Base-by-base conservation (phyloP, 768 basidiomycete species). In the Suillus subluteus region DNA sequence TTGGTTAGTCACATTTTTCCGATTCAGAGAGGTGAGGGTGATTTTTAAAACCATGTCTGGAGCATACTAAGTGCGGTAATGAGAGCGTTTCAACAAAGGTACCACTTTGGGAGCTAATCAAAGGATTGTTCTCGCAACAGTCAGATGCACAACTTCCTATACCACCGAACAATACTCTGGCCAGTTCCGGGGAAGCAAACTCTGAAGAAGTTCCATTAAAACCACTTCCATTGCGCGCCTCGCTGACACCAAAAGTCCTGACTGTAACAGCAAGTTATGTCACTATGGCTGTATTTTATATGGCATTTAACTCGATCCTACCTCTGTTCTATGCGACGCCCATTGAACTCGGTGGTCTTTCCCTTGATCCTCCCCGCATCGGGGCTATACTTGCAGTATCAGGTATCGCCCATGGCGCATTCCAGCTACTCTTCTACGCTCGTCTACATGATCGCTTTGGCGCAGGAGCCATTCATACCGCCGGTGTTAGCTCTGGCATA, bases 371-470 rank as follows among this genome's bases (percentile, higher is more conserved):
- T 50, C 70, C 74, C 2, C 32, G 66, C 18, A 82, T 81, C 32
- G 80, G 80, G 8, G 50, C 26, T 26, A 70, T 73, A 37, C 52
- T 79, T 43, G 71, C 71, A 1, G 41, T 66, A 18, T 63, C 71
- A 43, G 81, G 80, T 3, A 40, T 79, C 16, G 61, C 64, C 0
- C 67, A 70, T 15, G 80, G 90, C 1, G 4, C 84, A 16, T 78
- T 89, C 70, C 88, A 91, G 74, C 79, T 87, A 21, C 79, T 87
- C 61, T 86, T 86, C 78, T 93, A 92, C 70, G 82, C 88, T 23
- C 76, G 72, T 43, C 76, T 89, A 23, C 81, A 88, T 63, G 82
- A 86, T 46, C 77, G 79, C 7, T 85, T 83, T 65, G 91, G 91
- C 5, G 82, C 88, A 46, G 87, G 86, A 74, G 80, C 74, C n/a